Evolutionary conservation across 1,139 yeast genomes (phyloP), one percentile per base, ranked within the genome.

Genomic region (Diutina pseudorugosa): DNA sequence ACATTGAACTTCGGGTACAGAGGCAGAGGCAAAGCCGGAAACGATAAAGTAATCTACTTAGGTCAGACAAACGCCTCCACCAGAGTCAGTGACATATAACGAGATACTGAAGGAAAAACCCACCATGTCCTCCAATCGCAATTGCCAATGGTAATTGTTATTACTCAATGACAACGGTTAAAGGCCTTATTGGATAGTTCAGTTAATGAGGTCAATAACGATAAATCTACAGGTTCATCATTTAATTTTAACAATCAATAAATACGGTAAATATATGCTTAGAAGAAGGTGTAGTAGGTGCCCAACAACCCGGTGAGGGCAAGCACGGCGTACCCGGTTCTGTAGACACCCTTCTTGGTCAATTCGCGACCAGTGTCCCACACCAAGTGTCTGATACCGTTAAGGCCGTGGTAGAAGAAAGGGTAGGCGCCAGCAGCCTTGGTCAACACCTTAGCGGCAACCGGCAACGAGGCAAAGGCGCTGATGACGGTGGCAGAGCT

Each of bases 321-420:
- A 57, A 90, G 68, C 30, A 90, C 96, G 52, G 79, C 72, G 69
- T 89, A 89, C 58, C 97, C 98, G 51, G 97, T 90, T 72, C 86
- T 80, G 79, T 86, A 86, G 56, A 94, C 97, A 60, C 95, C 97
- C 66, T 83, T 80, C 60, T 87, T 63, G 57, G 90, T 77, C 67
- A 91, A 79, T 68, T 85, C 88, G 60, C 72, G 75, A 65, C 95
- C 95, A 53, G 82, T 67, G 68, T 93, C 98, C 98, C 98, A 93
- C 55, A 88, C 65, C 71, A 91, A 73, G 69, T 93, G 98, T 79
- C 98, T 87, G 57, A 91, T 58, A 62, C 98, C 97, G 68, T 91
- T 90, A 67, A 76, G 79, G 52, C 77, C 65, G 69, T 93, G 98
- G 83, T 79, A 90, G 49, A 86, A 86, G 69, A 93, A 90, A 59